A percentile compares a stretch with the other conserved stretches of the same genome.
Conservation (phyloP, 305 asterid genomes). For the Euphrasia arctica region DNA sequence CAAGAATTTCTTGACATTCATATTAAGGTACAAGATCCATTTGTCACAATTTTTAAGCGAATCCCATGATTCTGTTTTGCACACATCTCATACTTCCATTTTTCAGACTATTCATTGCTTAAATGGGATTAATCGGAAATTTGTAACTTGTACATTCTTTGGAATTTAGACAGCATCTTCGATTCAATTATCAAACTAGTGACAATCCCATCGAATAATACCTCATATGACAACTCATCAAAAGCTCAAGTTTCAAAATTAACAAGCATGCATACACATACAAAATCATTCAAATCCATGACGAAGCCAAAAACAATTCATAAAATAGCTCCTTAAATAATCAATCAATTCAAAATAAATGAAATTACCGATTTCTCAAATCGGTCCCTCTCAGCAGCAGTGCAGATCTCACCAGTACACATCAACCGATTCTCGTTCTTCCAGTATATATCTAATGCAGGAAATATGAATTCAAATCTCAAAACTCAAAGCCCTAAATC, state of each 20-base stretch:
- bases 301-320: neutral
- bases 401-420: constrained; percentile 86
- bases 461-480: constrained; percentile 3
- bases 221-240: neutral
- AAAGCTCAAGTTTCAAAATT: constrained; percentile 2
- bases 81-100: neutral
- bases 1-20: neutral
- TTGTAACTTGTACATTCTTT: neutral
- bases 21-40: neutral
- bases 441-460: constrained; percentile 70
- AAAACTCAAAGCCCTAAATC: constrained; percentile 2
- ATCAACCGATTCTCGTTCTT: constrained; percentile 86
- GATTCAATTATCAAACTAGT: neutral
- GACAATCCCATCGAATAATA: neutral
- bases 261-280: constrained; percentile 1
- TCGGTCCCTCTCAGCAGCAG: constrained; percentile 93
- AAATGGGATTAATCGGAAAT: neutral
- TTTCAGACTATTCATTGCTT: neutral
- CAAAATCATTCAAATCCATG: constrained; percentile 4
- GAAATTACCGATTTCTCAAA: constrained; percentile 81
- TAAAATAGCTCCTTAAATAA: neutral
- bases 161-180: neutral
- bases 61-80: neutral
- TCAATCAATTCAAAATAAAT: neutral
- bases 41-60: neutral